A percentile compares a stretch with the other conserved stretches of the same genome.
These are phyloP conservation scores for Babesia sp. DNA, from an alignment of 169 alveolate species.

Conservation along the genomic window DNA sequence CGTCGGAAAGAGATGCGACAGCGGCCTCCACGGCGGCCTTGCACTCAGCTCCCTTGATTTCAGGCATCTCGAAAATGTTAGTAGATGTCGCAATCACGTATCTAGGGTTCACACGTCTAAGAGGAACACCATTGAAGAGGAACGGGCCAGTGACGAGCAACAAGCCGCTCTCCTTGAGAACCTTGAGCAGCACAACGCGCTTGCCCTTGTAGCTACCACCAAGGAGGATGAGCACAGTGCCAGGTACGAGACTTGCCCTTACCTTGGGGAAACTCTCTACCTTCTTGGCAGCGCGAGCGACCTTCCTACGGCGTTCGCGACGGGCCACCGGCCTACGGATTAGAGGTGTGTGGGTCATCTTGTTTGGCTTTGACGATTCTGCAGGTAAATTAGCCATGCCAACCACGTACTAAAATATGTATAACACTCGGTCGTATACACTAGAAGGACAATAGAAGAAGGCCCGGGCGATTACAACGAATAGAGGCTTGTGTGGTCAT, in stretches of 20 bases:
- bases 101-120: slow-evolving; percentile 95
- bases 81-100: slow-evolving; percentile 95
- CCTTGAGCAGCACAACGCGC: slow-evolving; percentile 95
- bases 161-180: slow-evolving; percentile 88
- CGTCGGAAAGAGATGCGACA: slow-evolving; percentile 63
- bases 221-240: slow-evolving; percentile 91
- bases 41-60: slow-evolving; percentile 72
- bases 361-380: not conserved
- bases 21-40: slow-evolving; percentile 67
- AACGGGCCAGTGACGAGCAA: slow-evolving; percentile 95
- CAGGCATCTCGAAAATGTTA: slow-evolving; percentile 80
- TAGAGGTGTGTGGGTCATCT: slow-evolving; percentile 31
- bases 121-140: slow-evolving; percentile 95
- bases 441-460: too few relatives aligned
- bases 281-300: slow-evolving; percentile 54
- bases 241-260: slow-evolving; percentile 87
- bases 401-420: too few relatives aligned
- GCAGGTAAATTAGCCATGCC: not conserved
- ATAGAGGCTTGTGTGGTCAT: too few relatives aligned
- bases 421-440: too few relatives aligned
- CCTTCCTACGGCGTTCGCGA: slow-evolving; percentile 43
- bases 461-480: too few relatives aligned
- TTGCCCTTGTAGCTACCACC: slow-evolving; percentile 96
- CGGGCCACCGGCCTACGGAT: slow-evolving; percentile 37
- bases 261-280: slow-evolving; percentile 62